A percentile compares a stretch with the other conserved stretches of the same genome.
phyloP scores from a whole-genome alignment of 148 eudicot species.

The Drosera capensis region DNA sequence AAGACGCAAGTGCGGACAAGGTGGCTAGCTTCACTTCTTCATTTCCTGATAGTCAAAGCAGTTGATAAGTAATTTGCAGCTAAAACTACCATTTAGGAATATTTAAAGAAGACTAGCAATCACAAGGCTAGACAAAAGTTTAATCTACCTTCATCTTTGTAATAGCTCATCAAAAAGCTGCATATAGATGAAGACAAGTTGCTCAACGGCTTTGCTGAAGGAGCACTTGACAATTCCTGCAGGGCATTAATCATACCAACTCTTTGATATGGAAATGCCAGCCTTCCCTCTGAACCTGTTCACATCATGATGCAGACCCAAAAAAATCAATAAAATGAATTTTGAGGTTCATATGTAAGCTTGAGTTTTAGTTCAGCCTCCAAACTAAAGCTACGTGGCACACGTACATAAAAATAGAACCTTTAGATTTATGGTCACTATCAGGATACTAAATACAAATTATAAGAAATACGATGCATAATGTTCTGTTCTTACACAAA shows the following conservation, averaged over 20 bases:
- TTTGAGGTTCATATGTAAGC: too few species aligned
- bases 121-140: neutral
- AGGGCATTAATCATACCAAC: conserved; percentile 81
- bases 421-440: too few species aligned
- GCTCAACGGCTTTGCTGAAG: conserved; percentile 63
- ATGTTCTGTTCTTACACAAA: too few species aligned
- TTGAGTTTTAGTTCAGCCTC: neutral
- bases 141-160: conserved; percentile 76
- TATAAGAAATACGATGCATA: too few species aligned
- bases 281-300: conserved; percentile 95
- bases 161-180: conserved; percentile 55
- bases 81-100: neutral
- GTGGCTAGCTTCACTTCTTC: conserved; percentile 88
- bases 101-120: neutral
- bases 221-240: conserved; percentile 62
- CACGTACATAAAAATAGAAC: too few species aligned
- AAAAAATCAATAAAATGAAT: neutral
- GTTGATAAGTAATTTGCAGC: conserved; percentile 1
- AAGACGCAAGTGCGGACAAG: conserved; percentile 60
- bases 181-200: conserved; percentile 46
- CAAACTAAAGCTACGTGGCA: neutral
- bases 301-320: neutral
- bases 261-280: conserved; percentile 95
- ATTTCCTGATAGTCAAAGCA: conserved; percentile 44
- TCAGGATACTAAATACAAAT: too few species aligned